Percentiles rank a stretch among this genome's conserved stretches.
phyloP scores from a whole-genome alignment of 2,329 filamentous ascomycete species.

The Fusarium scirpi region DNA sequence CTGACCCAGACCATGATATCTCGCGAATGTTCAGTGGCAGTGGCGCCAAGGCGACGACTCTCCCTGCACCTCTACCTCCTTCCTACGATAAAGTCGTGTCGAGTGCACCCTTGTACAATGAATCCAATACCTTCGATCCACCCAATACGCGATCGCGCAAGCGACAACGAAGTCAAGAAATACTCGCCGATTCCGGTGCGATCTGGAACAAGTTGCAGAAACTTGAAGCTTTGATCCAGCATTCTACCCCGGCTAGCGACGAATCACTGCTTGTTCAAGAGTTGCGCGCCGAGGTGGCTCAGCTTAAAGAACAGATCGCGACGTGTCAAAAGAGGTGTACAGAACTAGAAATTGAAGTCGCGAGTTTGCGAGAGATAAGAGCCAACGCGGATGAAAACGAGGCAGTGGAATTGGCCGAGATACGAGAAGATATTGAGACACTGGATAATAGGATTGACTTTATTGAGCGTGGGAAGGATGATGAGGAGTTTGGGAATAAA shows the following conservation, averaged over 20 bases:
- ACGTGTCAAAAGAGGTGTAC: background rate
- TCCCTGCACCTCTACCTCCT: background rate
- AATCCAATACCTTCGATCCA: background rate
- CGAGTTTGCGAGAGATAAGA: background rate
- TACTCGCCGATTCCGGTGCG: background rate
- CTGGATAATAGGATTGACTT: background rate
- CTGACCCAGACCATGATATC: background rate
- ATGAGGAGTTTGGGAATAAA: background rate
- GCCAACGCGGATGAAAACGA: background rate
- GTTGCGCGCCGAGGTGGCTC: background rate
- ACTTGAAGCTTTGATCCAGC: background rate
- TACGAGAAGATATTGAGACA: background rate
- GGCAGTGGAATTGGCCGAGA: background rate
- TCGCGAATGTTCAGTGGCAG: background rate
- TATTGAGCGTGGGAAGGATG: background rate
- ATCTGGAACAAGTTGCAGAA: background rate
- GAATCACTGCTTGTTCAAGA: background rate
- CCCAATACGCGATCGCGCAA: background rate
- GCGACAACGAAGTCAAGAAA: background rate
- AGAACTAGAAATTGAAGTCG: background rate
- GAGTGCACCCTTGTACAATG: background rate
- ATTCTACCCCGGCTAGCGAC: background rate
- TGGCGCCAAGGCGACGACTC: background rate
- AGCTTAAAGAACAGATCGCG: background rate
- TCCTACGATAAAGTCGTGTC: background rate